Evolutionary conservation across 2,329 filamentous ascomycete species (phyloP), one percentile per base, ranked within the genome.

Genomic region (Cladosporium velox): DNA sequence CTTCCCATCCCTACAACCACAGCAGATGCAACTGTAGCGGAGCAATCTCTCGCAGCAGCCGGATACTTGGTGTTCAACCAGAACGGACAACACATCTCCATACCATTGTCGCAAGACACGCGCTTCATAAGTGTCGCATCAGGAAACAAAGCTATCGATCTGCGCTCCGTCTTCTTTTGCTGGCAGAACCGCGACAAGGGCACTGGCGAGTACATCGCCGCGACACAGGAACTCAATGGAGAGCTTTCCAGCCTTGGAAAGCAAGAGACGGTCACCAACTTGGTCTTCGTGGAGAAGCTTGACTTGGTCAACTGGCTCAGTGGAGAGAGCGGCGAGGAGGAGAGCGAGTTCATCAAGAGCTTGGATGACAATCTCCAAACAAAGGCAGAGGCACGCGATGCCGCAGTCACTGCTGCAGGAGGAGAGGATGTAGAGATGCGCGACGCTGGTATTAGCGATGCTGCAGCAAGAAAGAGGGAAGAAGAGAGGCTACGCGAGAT

Each of bases 101-200:
- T 78, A 26, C 67, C 67, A 79, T 85, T 72, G 85, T 86, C 59
- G 77, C 81, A 63, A 68, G 85, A 89, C 11, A 99, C 95, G 71
- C 92, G 95, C 73, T 98, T 98, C 82, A 86, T 91, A 67, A 93
- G 92, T n/a, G 86, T 87, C 66, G 87, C 69, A 3, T 66, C 67
- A 10, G 73, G 72, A 47, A 67, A 69, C 34, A 71, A 71, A 60
- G 67, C 68, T 4, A 67, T 76, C 21, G 92, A 97, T 77, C 84
- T 99, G 72, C 92, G 95, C 76, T 95, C 91, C 77, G 94, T 97
- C 79, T 97, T 94, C 83, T 97, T 98, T 76, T 93, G 93, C 65
- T 99, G 93, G 92, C 85, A 91, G 74, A 96, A 97, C 80, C 92
- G 93, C 78, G 94, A 98, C 81, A 88, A 90, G 65, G 88, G 90